These are phyloP conservation scores for Pseudozyma sp. DNA, from an alignment of 1,284 basidiomycete genomes.

Conservation along the genomic window DNA sequence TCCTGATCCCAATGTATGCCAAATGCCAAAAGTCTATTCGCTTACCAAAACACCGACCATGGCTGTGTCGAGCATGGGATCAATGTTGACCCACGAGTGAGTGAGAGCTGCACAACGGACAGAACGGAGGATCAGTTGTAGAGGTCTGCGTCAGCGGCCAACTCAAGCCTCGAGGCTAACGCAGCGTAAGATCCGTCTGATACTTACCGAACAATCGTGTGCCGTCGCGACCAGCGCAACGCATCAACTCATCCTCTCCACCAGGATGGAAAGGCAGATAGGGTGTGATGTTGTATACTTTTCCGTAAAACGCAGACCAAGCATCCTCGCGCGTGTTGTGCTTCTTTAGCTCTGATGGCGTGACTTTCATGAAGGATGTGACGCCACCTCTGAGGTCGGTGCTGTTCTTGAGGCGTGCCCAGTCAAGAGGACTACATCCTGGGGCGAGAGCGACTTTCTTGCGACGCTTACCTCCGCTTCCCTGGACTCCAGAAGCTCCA, in stretches of 20 bases:
- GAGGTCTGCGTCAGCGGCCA: too few species aligned
- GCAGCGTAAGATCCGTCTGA: background rate
- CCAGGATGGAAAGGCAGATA: slow-evolving; percentile 94
- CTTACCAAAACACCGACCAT: slow-evolving; percentile 82
- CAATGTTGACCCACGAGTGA: slow-evolving; percentile 92
- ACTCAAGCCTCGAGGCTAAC: too few species aligned
- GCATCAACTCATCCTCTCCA: slow-evolving; percentile 91
- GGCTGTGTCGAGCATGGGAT: slow-evolving; percentile 91
- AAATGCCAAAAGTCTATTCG: slow-evolving; percentile 12
- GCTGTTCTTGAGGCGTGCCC: slow-evolving; percentile 83
- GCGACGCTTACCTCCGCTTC: slow-evolving; percentile 24
- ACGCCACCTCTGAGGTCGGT: slow-evolving; percentile 69
- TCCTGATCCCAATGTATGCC: background rate
- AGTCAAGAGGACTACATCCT: slow-evolving; percentile 91
- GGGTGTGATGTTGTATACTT: slow-evolving; percentile 95
- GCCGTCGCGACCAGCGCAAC: slow-evolving; percentile 94
- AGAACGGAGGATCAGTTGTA: background rate
- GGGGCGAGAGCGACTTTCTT: slow-evolving; percentile 88
- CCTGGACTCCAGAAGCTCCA: slow-evolving; percentile 46
- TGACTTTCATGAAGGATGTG: slow-evolving; percentile 75
- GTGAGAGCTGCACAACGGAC: slow-evolving; percentile 52
- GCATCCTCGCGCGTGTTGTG: slow-evolving; percentile 89
- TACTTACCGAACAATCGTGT: slow-evolving; percentile 88
- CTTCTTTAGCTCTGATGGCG: slow-evolving; percentile 83
- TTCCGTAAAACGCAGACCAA: slow-evolving; percentile 91